phyloP scores from a whole-genome alignment of 352 stramenopile genomes.

The Pilasporangium apinafurcum region DNA sequence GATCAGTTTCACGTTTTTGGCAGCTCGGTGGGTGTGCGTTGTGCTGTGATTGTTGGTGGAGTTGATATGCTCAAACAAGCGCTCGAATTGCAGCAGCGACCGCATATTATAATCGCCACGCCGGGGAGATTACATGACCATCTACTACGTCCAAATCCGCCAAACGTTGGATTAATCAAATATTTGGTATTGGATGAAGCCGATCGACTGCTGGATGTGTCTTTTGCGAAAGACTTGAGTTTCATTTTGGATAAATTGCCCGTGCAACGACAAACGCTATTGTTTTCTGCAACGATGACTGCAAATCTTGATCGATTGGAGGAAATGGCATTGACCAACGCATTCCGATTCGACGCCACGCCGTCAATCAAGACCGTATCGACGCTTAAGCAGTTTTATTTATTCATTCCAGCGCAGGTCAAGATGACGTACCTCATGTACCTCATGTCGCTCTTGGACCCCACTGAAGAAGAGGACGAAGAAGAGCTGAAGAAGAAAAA shows the following conservation, averaged over 20 bases:
- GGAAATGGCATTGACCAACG: slow-evolving; percentile 56
- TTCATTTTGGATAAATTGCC: slow-evolving; percentile 83
- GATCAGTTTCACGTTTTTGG: slow-evolving; percentile 96
- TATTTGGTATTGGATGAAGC: slow-evolving; percentile 98
- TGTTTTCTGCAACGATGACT: slow-evolving; percentile 98
- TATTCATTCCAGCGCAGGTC: slow-evolving; percentile 96
- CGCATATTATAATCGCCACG: slow-evolving; percentile 98
- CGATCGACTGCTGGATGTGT: slow-evolving; percentile 90
- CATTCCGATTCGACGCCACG: slow-evolving; percentile 71
- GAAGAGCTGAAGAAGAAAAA: slow-evolving; percentile 34
- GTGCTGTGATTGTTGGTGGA: slow-evolving; percentile 93
- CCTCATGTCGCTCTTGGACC: slow-evolving; percentile 63
- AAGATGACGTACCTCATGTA: slow-evolving; percentile 96
- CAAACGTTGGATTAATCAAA: slow-evolving; percentile 85
- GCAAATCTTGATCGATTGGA: slow-evolving; percentile 85
- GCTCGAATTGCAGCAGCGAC: slow-evolving; percentile 83
- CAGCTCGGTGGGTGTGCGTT: slow-evolving; percentile 88
- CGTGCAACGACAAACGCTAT: slow-evolving; percentile 89
- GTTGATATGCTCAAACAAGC: slow-evolving; percentile 93
- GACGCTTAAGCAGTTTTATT: slow-evolving; percentile 95
- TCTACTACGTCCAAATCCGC: slow-evolving; percentile 86
- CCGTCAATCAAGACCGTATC: slow-evolving; percentile 85
- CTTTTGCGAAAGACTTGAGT: slow-evolving; percentile 83
- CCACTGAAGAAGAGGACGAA: slow-evolving; percentile 53
- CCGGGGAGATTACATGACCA: slow-evolving; percentile 93